Base-by-base conservation (phyloP, 164 flowering plant genomes). In the Litsea cubeba region DNA sequence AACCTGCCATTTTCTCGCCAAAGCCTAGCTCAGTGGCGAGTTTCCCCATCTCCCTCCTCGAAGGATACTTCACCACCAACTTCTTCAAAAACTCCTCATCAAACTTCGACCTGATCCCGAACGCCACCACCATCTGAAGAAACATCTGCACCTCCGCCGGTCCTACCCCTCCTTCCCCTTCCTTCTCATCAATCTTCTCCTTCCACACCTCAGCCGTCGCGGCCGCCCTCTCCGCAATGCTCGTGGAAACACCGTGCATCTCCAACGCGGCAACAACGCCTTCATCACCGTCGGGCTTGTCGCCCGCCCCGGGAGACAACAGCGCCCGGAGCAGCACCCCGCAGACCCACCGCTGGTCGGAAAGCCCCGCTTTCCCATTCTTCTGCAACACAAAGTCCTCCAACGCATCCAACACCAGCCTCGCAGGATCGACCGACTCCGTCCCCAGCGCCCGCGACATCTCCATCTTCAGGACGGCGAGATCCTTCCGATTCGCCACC, bases 301-400 rank as follows among this genome's bases (percentile, higher is more conserved):
- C 75, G 18, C 20, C 60, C 3, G 60, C 60, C 15, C 35, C 60
- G 10, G 75, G 71, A 11, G 82, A 82, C 50, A 86, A 78, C 76
- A 86, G 24, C 1, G 83, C 87, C 68, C 86, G 82, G 7, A 88
- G 76, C 77, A 87, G 68, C 74, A 79, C 71, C 50, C 82, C 88
- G 32, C 88, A 84, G 2, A 89, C 88, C 94, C 91, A 90, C 62
- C 91, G 72, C 80, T 76, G 81, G 76, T 88, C 91, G 40, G 87
- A 75, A n/a, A 85, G n/a, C 72, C 85, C 85, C 4, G 28, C 77
- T 54, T 78, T 81, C 17, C n/a, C 83, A 2, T 50, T 18, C 40
- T 82, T 85, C 26, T 63, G 66, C 3, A 50, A 46, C 54, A 84
- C 58, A 76, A 81, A 86, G 68, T 79, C 88, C 72, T 83, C 88